phyloP scores from a whole-genome alignment of 2,329 filamentous ascomycete species.

The Xylaria sp. region DNA sequence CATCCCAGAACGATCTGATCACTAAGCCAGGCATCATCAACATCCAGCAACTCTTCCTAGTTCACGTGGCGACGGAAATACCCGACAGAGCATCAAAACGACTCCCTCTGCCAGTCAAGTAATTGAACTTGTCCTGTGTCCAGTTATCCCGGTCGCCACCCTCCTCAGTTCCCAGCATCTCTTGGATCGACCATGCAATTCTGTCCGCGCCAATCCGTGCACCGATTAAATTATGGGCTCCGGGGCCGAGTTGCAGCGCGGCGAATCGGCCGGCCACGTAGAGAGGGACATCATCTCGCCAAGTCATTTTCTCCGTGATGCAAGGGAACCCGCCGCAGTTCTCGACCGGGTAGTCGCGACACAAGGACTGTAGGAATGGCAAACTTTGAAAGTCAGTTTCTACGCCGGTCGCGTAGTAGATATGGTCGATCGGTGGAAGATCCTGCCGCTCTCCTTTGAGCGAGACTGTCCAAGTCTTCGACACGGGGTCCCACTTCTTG shows the following conservation, averaged over 20 bases:
- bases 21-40: neutral
- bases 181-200: conserved; percentile 72
- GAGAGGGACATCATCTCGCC: conserved; percentile 73
- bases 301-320: conserved; percentile 77
- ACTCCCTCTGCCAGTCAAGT: conserved; percentile 48
- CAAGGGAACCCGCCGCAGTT: conserved; percentile 71
- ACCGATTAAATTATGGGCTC: conserved; percentile 75
- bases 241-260: conserved; percentile 71
- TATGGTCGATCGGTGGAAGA: conserved; percentile 65
- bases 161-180: conserved; percentile 52
- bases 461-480: conserved; percentile 51
- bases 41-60: too few relatives aligned
- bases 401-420: conserved; percentile 78
- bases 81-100: conserved; percentile 44
- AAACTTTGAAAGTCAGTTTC: conserved; percentile 66
- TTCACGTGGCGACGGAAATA: neutral
- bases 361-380: conserved; percentile 65
- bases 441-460: conserved; percentile 51
- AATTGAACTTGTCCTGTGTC: conserved; percentile 39
- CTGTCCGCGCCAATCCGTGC: conserved; percentile 75
- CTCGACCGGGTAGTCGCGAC: conserved; percentile 64
- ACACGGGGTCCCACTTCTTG: conserved; percentile 54
- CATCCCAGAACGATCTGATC: neutral
- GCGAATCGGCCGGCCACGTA: conserved; percentile 74
- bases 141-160: conserved; percentile 25